Conservation (phyloP, 2,329 filamentous ascomycete genomes). For the Ceratocystiopsis minuta region DNA sequence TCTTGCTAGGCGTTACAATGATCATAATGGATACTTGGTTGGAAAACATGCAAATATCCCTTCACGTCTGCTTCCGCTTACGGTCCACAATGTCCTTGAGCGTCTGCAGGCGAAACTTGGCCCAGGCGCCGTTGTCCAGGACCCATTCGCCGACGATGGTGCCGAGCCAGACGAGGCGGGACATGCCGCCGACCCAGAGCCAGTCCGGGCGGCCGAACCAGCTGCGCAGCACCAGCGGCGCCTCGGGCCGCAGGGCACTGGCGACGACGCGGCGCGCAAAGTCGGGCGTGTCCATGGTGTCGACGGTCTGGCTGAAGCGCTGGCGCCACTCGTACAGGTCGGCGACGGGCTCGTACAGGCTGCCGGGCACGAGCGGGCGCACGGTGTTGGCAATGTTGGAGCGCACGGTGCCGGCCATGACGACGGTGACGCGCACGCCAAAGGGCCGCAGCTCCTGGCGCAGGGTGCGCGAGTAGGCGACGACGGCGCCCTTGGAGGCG, state of each 20-base stretch:
- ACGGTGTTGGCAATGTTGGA: slow-evolving; percentile 29
- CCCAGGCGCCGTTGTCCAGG: slow-evolving; percentile 17
- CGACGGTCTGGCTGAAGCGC: slow-evolving; percentile 29
- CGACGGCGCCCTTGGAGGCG: slow-evolving; percentile 36
- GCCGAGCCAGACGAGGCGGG: slow-evolving; percentile 21
- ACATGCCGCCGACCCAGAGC: slow-evolving; percentile 22
- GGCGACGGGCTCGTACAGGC: slow-evolving; percentile 27
- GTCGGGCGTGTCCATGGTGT: slow-evolving; percentile 24
- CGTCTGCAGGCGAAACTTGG: slow-evolving; percentile 17
- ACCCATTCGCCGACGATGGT: slow-evolving; percentile 25
- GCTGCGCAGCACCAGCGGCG: slow-evolving; percentile 15
- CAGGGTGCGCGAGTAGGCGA: slow-evolving; percentile 32
- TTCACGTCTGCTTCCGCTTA: slow-evolving; percentile 7
- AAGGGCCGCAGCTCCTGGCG: slow-evolving; percentile 35
- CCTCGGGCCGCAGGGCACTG: slow-evolving; percentile 21
- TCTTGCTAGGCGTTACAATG: too few relatives aligned
- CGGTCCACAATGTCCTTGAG: slow-evolving; percentile 14
- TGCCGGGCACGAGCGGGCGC: slow-evolving; percentile 24
- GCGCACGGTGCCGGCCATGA: slow-evolving; percentile 34
- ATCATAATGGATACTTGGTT: too few relatives aligned
- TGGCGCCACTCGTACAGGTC: slow-evolving; percentile 28
- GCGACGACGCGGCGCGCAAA: slow-evolving; percentile 26
- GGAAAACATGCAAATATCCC: too few relatives aligned
- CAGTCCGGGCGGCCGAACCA: slow-evolving; percentile 25
- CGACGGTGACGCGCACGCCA: slow-evolving; percentile 37